Base-by-base conservation (phyloP, 441 rosid genomes). In the Adansonia grandidieri region DNA sequence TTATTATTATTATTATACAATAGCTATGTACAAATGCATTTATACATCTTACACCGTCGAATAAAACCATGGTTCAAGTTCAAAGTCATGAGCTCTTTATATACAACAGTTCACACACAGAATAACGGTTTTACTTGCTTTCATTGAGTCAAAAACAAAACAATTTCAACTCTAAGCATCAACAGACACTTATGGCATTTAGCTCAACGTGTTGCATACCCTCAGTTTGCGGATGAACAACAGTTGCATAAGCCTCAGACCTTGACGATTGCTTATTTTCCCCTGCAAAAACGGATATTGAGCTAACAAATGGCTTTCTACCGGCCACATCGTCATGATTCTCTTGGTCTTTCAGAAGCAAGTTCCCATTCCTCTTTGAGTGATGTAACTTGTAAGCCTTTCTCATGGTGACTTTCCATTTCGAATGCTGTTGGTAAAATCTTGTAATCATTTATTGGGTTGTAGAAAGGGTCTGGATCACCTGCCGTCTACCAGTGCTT, bases 341-440 rank as follows among this genome's bases (percentile, higher is more conserved):
- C 0, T 60, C 82, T 71, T 83, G 73, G 9, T 85, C 89, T 4
- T 80, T 24, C 82, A 5, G 98, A 76, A 66, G 87, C 64, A 74
- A 96, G 87, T 71, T 96, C 98, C 99, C 99, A 96, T 32, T 91
- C 93, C 86, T 96, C 99, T 82, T 91, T 92, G 71, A 91, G 90
- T 1, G 97, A 85, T 44, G 94, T 89, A 73, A 92, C 89, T 75
- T 90, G 86, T 19, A 93, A 24, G 61, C 93, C 94, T 22, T 91
- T 88, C 85, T 90, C 86, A 14, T 82, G 87, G 88, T 75, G 87
- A 54, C 78, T 84, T 70, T 87, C 92, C 78, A 89, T 84, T 69
- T 92, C 98, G 9, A 87, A 94, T 58, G 88, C 75, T 9, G 96
- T 85, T 20, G 98, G 98, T 13, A 96, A 85, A 77, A 96, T 89